Evolutionary conservation across 352 stramenopile species (phyloP).

Genomic region (Phytophthora ramorum): DNA sequence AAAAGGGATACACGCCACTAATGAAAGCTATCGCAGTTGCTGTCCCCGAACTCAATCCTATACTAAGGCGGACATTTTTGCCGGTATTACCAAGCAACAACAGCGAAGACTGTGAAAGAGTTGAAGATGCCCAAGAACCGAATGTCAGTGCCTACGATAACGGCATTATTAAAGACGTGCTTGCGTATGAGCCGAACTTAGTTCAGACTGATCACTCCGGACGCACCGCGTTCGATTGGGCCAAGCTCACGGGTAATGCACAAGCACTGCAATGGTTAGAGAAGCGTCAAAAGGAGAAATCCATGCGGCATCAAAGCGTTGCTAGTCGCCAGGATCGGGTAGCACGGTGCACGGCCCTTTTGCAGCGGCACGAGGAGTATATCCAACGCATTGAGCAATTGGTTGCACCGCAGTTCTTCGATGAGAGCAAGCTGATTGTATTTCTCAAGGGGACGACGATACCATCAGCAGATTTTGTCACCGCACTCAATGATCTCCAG

Average conservation of each 20-base stretch:
- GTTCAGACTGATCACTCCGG: conserved; percentile 47
- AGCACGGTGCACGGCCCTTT: conserved; percentile 42
- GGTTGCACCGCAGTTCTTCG: conserved; percentile 46
- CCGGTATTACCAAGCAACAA: conserved; percentile 21
- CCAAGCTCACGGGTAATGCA: conserved; percentile 52
- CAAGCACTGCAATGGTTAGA: conserved; percentile 46
- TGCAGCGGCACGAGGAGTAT: conserved; percentile 45
- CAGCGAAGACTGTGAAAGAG: conserved; percentile 6
- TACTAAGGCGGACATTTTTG: background rate
- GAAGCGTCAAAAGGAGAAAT: conserved; percentile 38
- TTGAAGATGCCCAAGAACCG: background rate
- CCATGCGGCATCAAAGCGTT: conserved; percentile 42
- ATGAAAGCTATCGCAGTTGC: conserved; percentile 78
- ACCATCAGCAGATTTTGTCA: conserved; percentile 24
- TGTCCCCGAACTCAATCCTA: conserved; percentile 19
- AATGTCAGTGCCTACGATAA: conserved; percentile 53
- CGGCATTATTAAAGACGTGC: conserved; percentile 48
- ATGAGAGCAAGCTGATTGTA: conserved; percentile 43
- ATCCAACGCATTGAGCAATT: conserved; percentile 38
- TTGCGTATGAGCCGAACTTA: conserved; percentile 52
- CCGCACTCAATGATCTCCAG: conserved; percentile 33
- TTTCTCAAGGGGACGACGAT: conserved; percentile 42
- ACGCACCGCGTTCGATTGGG: conserved; percentile 78
- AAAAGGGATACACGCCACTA: conserved; percentile 69
- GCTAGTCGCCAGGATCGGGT: conserved; percentile 45